These are phyloP conservation scores for Ilyonectria robusta DNA, from an alignment of 2,329 filamentous ascomycete species.

Conservation along the genomic window DNA sequence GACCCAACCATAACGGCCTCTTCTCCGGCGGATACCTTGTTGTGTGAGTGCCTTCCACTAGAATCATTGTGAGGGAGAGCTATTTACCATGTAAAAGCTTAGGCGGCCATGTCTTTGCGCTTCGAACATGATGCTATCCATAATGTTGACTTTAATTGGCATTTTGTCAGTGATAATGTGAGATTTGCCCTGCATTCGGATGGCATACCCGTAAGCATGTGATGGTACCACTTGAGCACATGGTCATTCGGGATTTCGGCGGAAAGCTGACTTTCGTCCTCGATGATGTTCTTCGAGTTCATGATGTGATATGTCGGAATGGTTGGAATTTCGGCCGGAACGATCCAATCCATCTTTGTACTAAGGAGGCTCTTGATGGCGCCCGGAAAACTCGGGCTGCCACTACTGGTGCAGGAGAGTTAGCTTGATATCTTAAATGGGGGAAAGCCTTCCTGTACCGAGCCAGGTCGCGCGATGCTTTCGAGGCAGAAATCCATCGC, in stretches of 20 bases:
- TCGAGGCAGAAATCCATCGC: neutral
- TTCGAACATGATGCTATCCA: conserved; percentile 96
- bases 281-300: conserved; percentile 14
- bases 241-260: neutral
- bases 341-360: conserved; percentile 25
- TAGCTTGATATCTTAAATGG: neutral
- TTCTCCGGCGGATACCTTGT: conserved; percentile 72
- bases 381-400: conserved; percentile 21
- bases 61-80: too few relatives aligned
- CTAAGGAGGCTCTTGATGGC: conserved; percentile 21
- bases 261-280: neutral
- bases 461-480: neutral
- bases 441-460: neutral
- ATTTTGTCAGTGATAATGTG: neutral
- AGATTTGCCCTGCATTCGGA: neutral
- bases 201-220: conserved; percentile 30
- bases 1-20: conserved; percentile 90
- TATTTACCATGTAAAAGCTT: conserved; percentile 92
- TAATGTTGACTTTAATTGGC: conserved; percentile 68
- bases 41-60: too few relatives aligned
- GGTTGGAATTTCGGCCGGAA: conserved; percentile 8
- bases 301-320: conserved; percentile 29
- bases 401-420: neutral
- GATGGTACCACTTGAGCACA: conserved; percentile 26
- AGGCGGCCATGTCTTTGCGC: conserved; percentile 88